Evolutionary conservation across 768 basidiomycete species (phyloP).

Genomic region (Tubosaeta sp.): DNA sequence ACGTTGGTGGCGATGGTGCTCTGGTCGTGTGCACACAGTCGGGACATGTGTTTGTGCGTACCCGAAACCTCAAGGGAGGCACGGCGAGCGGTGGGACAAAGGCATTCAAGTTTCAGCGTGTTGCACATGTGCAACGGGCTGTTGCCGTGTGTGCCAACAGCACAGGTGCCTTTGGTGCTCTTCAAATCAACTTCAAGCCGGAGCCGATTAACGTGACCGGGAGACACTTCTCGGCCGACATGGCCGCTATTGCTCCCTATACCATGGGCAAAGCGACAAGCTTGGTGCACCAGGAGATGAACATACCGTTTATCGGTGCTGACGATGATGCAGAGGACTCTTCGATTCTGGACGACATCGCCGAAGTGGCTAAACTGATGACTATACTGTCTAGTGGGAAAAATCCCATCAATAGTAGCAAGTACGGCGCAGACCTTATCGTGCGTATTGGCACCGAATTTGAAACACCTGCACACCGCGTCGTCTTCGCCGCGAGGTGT

Average conservation of each 20-base stretch:
- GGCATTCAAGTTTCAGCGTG: constrained; percentile 71
- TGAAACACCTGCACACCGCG: constrained; percentile 58
- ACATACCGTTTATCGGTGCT: background rate
- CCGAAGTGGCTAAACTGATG: constrained; percentile 27
- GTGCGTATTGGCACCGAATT: constrained; percentile 43
- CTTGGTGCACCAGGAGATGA: background rate
- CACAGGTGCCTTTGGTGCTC: constrained; percentile 83
- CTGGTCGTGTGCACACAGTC: constrained; percentile 92
- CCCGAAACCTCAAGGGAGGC: constrained; percentile 41
- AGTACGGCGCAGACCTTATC: constrained; percentile 61
- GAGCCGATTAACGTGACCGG: constrained; percentile 53
- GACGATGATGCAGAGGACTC: constrained; percentile 40
- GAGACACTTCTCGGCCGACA: constrained; percentile 56
- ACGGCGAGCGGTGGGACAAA: constrained; percentile 34
- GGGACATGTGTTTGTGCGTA: constrained; percentile 87
- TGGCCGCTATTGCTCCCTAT: constrained; percentile 66
- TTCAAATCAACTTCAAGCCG: constrained; percentile 69
- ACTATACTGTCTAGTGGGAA: constrained; percentile 1
- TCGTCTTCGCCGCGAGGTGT: constrained; percentile 62
- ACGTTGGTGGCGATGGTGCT: constrained; percentile 80
- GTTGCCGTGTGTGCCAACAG: constrained; percentile 80
- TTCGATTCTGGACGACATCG: constrained; percentile 34
- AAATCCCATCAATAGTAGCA: constrained; percentile 16
- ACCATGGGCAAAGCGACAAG: background rate
- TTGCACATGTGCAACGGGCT: constrained; percentile 82